Evolutionary conservation across 192 early-diverging fungal species (phyloP), one percentile per base, ranked within the genome.

Genomic region (Backusella mclennaniae): DNA sequence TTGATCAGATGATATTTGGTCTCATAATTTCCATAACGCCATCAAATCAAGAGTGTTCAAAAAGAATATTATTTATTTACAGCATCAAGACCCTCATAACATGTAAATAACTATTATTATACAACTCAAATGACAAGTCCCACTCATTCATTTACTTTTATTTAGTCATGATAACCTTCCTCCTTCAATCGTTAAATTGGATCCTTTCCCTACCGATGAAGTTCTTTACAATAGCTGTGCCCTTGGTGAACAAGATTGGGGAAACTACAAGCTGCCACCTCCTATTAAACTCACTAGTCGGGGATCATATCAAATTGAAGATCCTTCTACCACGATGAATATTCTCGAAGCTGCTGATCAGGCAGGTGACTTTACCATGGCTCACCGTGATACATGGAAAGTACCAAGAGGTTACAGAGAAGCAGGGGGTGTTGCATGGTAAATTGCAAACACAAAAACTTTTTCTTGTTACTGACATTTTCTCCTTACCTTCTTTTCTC

Each of bases 361-460:
- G 49, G 80, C 80, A 23, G 76, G 80, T 33, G 80, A 82, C 46
- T 82, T 82, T 35, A 82, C 80, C 0, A 53, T 82, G 53, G 80
- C 80, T 21, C 80, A 82, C 29, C 73, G 80, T 41, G 76, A 78
- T 63, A 82, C 80, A 38, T 82, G 80, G 80, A 77, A 76, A n/a
- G 38, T 75, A 14, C 76, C 77, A n/a, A 39, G 80, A 70, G 80
- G 76, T 31, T 82, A 82, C 75, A 73, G 80, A 59, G 80, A 82
- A 46, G 66, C 72, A 35, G 80, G 76, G 11, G 80, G 76, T 42
- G 69, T 77, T 29, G 76, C 80, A 68, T 82, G 80, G 80, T 80
- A 68, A 56, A 31, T 17, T 66, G 33, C 6, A 39, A 39, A 39
- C 9, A 15, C 29, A 38, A 15, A 67, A 35, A n/a, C 11, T 33